phyloP scores from a whole-genome alignment of 345 rosid genomes.

The Aquilaria yunnanensis region DNA sequence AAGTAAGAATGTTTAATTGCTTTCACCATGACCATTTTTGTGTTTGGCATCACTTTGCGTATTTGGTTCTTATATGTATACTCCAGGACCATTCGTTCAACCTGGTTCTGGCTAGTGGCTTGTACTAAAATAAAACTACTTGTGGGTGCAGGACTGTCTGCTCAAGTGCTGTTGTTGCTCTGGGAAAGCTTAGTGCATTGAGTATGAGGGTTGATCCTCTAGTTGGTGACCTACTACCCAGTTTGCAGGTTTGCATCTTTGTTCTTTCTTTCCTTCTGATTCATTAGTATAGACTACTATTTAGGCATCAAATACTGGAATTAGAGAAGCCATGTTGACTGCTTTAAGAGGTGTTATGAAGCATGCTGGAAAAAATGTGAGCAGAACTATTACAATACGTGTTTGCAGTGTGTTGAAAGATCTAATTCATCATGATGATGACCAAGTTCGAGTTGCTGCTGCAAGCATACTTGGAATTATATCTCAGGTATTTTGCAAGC shows the following conservation, averaged over 20 bases:
- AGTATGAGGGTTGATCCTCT: conserved; percentile 95
- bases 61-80: too few species aligned
- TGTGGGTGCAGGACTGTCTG: too few species aligned
- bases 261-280: not conserved
- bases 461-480: conserved; percentile 75
- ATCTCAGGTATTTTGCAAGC: conserved; percentile 55
- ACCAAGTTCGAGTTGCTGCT: conserved; percentile 72
- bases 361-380: conserved; percentile 87
- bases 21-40: too few species aligned
- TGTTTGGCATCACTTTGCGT: too few species aligned
- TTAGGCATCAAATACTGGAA: conserved; percentile 73
- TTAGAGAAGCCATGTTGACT: conserved; percentile 84
- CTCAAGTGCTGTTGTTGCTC: conserved; percentile 77
- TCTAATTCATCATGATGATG: conserved; percentile 70
- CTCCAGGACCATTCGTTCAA: too few species aligned
- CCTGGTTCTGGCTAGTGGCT: too few species aligned
- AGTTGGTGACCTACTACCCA: conserved; percentile 35
- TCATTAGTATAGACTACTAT: not conserved
- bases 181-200: conserved; percentile 95
- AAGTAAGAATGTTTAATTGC: too few species aligned
- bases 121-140: too few species aligned
- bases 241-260: conserved; percentile 41
- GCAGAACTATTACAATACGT: conserved; percentile 52
- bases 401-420: conserved; percentile 51
- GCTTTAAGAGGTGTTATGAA: conserved; percentile 85